Base-by-base conservation (phyloP, 768 basidiomycete species). In the Leccinum boreale region DNA sequence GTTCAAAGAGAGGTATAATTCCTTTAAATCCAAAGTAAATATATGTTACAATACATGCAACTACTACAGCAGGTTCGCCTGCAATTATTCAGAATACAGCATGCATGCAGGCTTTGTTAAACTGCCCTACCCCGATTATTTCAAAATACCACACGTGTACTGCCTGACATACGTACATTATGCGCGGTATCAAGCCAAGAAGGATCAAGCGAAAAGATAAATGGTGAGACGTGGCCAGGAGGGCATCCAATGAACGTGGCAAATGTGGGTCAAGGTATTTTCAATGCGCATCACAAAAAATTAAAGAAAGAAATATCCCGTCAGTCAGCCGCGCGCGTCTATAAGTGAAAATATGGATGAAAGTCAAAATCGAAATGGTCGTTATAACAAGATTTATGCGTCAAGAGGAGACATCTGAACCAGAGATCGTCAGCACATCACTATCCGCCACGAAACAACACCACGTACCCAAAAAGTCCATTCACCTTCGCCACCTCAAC, bases 401-500 rank as follows among this genome's bases (percentile, higher is more conserved):
- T 21, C 45, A 42, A 47, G 9, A 15, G 19, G 19, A 2, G 28
- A 28, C 28, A 36, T 33, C 59, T 60, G 19, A 21, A 14, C 53
- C 21, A 3, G 8, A 36, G n/a, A 48, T 3, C 23, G 15, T 60
- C 47, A 59, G 59, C 48, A 21, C 15, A 17, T 6, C 47, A 36
- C 31, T 2, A 23, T 28, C 17, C 12, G 14, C 21, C 29, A 31
- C 12, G 14, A 29, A 39, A 46, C n/a, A 15, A 15, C 7, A 12
- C 11, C 50, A 63, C 61, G 19, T 10, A 67, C 59, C 24, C 54
- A 45, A 29, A 11, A 8, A 5, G 21, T 14, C 29, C 48, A n/a
- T 9, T 57, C 42, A 66, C 6, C 14, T 26, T 7, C 23, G 35
- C 61, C 67, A 57, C 31, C 31, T 64, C 52, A 69, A 49, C 36